These are phyloP conservation scores for Letharia columbiana DNA, from an alignment of 495 filamentous ascomycete species.

Conservation along the genomic window DNA sequence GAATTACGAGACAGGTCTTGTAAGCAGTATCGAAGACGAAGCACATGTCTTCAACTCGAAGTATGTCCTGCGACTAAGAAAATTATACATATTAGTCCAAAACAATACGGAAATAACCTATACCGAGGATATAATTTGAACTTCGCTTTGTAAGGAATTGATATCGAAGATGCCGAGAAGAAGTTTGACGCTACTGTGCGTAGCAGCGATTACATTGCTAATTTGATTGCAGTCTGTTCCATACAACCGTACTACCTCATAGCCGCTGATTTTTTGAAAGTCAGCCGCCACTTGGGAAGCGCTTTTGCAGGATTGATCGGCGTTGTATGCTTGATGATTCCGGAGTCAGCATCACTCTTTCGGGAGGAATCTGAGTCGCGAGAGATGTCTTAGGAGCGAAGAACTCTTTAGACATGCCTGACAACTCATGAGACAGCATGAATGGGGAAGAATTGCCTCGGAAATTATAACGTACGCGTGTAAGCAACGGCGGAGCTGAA, in stretches of 20 bases:
- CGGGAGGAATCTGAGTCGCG: too few species aligned
- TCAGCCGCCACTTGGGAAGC: slow-evolving; percentile 53
- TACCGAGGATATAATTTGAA: slow-evolving; percentile 42
- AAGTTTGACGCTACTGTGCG: slow-evolving; percentile 51
- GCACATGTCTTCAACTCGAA: background rate
- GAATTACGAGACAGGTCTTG: background rate
- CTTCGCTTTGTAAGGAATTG: slow-evolving; percentile 42
- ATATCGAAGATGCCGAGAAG: slow-evolving; percentile 68
- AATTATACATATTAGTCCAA: background rate
- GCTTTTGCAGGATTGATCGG: slow-evolving; percentile 57
- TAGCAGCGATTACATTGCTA: slow-evolving; percentile 48
- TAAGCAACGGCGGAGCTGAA: slow-evolving; percentile 57
- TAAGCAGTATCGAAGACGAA: background rate
- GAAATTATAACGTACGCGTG: slow-evolving; percentile 32
- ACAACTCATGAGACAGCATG: too few species aligned
- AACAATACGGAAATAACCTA: background rate
- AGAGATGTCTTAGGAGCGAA: too few species aligned
- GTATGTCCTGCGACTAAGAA: background rate
- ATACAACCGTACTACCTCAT: slow-evolving; percentile 64
- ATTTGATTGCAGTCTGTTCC: slow-evolving; percentile 73
- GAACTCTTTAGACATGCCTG: too few species aligned
- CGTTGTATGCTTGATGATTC: slow-evolving; percentile 45
- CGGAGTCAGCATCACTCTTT: too few species aligned
- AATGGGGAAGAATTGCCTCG: too few species aligned
- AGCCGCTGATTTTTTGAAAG: slow-evolving; percentile 44